Base-by-base conservation (phyloP, 2,329 filamentous ascomycete species). In the Monilinia fructicola region DNA sequence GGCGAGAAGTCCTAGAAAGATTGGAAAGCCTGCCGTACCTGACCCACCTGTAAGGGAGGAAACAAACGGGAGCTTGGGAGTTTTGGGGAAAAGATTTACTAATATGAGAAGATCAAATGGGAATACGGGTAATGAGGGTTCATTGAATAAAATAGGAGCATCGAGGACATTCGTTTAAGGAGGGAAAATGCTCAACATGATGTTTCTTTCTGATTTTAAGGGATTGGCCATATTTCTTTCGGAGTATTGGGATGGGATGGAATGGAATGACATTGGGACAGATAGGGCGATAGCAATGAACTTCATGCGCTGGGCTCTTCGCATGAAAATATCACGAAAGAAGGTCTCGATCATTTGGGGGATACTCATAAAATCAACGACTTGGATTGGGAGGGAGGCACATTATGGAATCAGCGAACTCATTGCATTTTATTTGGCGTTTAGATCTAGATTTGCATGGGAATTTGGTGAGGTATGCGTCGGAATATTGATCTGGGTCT, bases 21-120 rank as follows among this genome's bases (percentile, higher is more conserved):
- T 60, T 4, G 56, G 56, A 1, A 60, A 60, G 35, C 56, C 56
- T 1, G 42, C 56, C 5, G 56, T 60, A 9, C 56, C 56, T 7
- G 56, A 60, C 50, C 56, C 56, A 10, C 56, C 56, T 1, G 16
- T 38, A 2, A 58, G 46, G 23, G 50, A 44, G 3, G 52, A 64
- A 54, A 23, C 21, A 23, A 5, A 54, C 23, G 54, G 53, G 2
- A 23, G 18, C 14, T 14, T 28, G 18, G 11, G 26, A n/a, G 6
- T 18, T 7, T 59, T 14, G 9, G 10, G n/a, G 9, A 38, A 40
- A 23, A 28, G 12, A 35, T 44, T 26, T 11, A 16, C 11, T 9
- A 31, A 59, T 21, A 3, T 2, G 14, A 61, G n/a, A 44, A 38
- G 31, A n/a, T 50, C n/a, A 7, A 40, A 21, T 28, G 60, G 23